Percentiles rank a stretch among this genome's conserved stretches.
phyloP scores from a whole-genome alignment of 495 filamentous ascomycete species.

The Penicillium turbatum region DNA sequence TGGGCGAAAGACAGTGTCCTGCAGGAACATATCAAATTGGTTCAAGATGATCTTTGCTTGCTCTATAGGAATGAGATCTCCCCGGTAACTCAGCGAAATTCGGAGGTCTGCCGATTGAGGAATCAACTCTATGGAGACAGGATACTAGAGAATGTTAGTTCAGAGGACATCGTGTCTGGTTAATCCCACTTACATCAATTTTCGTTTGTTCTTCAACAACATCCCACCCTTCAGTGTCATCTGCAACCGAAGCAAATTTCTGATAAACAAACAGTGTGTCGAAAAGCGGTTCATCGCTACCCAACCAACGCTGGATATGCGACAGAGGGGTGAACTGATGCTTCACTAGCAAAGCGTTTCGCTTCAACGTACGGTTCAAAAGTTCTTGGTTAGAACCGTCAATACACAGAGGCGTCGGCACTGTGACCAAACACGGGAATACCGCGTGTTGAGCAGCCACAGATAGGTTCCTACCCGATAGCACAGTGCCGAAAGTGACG shows the following conservation, averaged over 20 bases:
- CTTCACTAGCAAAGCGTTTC: constrained; percentile 56
- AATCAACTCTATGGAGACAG: constrained; percentile 69
- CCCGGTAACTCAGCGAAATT: constrained; percentile 58
- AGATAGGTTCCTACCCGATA: constrained; percentile 61
- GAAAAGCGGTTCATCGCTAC: constrained; percentile 58
- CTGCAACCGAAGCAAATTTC: constrained; percentile 38
- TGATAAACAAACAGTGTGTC: constrained; percentile 80
- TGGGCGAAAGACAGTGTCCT: constrained; percentile 25
- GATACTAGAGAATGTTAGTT: constrained; percentile 43
- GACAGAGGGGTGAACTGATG: constrained; percentile 66
- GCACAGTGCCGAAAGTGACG: constrained; percentile 67
- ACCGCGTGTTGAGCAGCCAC: constrained; percentile 48
- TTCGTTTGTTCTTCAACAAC: constrained; percentile 51
- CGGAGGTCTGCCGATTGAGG: constrained; percentile 43
- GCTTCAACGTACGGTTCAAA: constrained; percentile 52
- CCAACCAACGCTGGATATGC: constrained; percentile 63
- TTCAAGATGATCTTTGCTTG: constrained; percentile 49
- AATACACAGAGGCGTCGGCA: constrained; percentile 58
- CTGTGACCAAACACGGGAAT: constrained; percentile 71
- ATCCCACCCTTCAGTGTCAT: constrained; percentile 36
- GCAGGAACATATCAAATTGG: constrained; percentile 30
- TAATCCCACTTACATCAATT: constrained; percentile 45
- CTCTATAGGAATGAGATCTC: constrained; percentile 53
- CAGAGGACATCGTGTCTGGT: not conserved
- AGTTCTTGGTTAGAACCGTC: constrained; percentile 49